A percentile compares a stretch with the other conserved stretches of the same genome.
These are phyloP conservation scores for Geranium rotundifolium DNA, from an alignment of 345 rosid species.

Conservation along the genomic window DNA sequence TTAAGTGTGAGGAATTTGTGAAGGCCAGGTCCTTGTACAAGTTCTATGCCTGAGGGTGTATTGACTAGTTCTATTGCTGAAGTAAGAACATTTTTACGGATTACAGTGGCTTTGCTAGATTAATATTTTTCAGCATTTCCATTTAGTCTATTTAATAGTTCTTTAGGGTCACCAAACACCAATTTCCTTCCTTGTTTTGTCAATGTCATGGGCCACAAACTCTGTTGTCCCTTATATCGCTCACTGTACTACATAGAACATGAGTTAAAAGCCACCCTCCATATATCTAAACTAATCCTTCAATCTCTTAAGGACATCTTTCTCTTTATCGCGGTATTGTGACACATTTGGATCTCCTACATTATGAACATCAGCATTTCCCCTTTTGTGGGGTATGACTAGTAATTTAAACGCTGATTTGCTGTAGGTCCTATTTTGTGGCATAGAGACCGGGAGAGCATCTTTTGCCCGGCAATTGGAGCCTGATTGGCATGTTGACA, in stretches of 20 bases:
- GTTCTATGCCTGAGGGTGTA: too few species aligned
- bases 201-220: too few species aligned
- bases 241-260: not conserved
- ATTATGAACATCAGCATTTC: not conserved
- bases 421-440: not conserved
- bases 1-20: too few species aligned
- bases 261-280: not conserved
- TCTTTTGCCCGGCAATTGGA: slow-evolving; percentile 2
- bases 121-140: not conserved
- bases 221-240: not conserved
- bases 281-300: not conserved
- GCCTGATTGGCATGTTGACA: slow-evolving; percentile 1
- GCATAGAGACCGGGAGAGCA: not conserved
- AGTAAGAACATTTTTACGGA: too few species aligned
- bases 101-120: not conserved
- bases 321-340: not conserved
- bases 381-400: not conserved
- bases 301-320: too few species aligned
- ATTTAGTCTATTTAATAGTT: not conserved
- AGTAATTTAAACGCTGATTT: not conserved
- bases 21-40: too few species aligned
- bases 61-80: too few species aligned
- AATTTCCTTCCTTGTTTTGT: too few species aligned
- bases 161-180: not conserved
- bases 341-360: too few species aligned